Base-by-base conservation (phyloP, 768 basidiomycete species). In the Termitomyces sp. region DNA sequence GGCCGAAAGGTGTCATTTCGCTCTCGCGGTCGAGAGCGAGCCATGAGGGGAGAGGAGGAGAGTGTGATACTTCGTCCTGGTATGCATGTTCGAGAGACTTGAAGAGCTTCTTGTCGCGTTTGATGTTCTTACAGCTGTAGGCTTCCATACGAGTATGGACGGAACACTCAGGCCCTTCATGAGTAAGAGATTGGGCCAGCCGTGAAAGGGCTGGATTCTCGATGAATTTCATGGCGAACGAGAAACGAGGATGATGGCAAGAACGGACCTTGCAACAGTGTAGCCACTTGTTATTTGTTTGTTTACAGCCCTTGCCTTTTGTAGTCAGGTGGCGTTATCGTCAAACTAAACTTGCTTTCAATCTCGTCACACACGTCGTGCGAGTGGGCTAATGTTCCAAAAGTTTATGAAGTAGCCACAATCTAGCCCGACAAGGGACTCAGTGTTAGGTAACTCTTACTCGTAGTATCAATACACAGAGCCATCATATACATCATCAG, bases 91-190 rank as follows among this genome's bases (percentile, higher is more conserved):
- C 95, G 75, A 98, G 86, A 10, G 86, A 78, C 68, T 91, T 93
- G 81, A 94, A 94, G 71, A 98, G 87, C 70, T 89, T 91, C 83
- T 94, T 93, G 80, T 99, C 97, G 66, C 91, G 88, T 64, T 92
- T 91, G 72, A 97, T 89, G 72, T 94, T 88, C 82, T 99, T 99
- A 82, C 93, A 94, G 67, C 89, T 91, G 78, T 98, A 99, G 0
- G 93, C 95, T 72, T 98, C 96, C 71, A 98, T 87, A 62, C 94
- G 84, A 45, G 92, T 93, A 73, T 92, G 86, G 7, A 96, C 92
- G 5, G 86, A 81, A 70, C 91, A 92, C 71, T 94, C 91, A 48
- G 88, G 83, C 11, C 93, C 91, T 61, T 92, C 88, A 70, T 91
- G 89, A 5, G 87, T 86, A 48, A 95, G 86, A 15, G 86, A 82